These are phyloP conservation scores for Xylaria sp. DNA, from an alignment of 2,329 filamentous ascomycete species.

Conservation along the genomic window DNA sequence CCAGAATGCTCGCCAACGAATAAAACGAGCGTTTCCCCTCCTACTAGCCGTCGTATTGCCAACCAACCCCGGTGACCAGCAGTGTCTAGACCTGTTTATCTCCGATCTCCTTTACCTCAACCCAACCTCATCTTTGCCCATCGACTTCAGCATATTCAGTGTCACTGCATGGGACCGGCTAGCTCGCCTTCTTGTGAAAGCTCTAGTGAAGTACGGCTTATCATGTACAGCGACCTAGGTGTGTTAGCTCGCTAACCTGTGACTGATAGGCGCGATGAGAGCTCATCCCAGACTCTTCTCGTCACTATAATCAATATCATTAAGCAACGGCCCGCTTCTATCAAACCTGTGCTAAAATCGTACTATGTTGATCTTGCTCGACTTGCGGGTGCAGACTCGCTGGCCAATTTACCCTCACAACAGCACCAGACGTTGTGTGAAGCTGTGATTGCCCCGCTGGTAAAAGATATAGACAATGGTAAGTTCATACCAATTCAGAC, in stretches of 20 bases:
- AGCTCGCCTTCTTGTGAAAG: conserved; percentile 36
- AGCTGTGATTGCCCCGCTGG: conserved; percentile 36
- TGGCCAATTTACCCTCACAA: conserved; percentile 24
- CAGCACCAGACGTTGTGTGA: conserved; percentile 30
- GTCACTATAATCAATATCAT: conserved; percentile 45
- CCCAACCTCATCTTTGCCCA: neutral
- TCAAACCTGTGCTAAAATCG: conserved; percentile 36
- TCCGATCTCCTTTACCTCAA: conserved; percentile 44
- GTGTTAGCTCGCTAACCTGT: conserved; percentile 16
- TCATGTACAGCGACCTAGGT: neutral
- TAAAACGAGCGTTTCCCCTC: conserved; percentile 51
- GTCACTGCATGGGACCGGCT: conserved; percentile 34
- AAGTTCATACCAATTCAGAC: conserved; percentile 19
- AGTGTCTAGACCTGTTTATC: conserved; percentile 53
- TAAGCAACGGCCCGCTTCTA: conserved; percentile 36
- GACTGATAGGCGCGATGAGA: conserved; percentile 31
- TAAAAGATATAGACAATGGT: conserved; percentile 27
- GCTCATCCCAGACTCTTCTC: conserved; percentile 42
- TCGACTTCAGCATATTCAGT: conserved; percentile 29
- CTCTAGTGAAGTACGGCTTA: conserved; percentile 38
- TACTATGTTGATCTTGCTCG: conserved; percentile 51
- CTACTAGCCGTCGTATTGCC: conserved; percentile 57
- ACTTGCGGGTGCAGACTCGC: conserved; percentile 40
- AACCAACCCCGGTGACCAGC: conserved; percentile 52
- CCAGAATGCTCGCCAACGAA: conserved; percentile 36